These are phyloP conservation scores for Backusella morwellensis DNA, from an alignment of 192 early-diverging fungal species.

Conservation along the genomic window DNA sequence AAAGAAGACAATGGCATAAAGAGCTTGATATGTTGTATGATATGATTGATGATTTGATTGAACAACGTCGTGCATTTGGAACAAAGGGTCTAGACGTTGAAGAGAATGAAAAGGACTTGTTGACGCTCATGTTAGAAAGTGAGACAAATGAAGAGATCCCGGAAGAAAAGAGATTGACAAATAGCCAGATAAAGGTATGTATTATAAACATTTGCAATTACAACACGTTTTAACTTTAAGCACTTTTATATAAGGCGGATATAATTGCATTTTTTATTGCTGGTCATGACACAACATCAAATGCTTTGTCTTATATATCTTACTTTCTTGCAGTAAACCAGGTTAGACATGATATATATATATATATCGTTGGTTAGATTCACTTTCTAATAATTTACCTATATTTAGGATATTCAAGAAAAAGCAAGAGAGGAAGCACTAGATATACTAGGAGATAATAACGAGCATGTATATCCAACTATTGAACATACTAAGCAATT, in stretches of 20 bases:
- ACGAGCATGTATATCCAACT: background rate
- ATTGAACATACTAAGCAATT: slow-evolving; percentile 6
- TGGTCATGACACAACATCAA: slow-evolving; percentile 22
- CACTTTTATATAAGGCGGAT: background rate
- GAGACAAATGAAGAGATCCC: slow-evolving; percentile 31
- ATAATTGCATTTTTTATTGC: background rate
- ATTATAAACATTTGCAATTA: slow-evolving; percentile 30
- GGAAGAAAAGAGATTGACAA: slow-evolving; percentile 23
- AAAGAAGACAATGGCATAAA: background rate
- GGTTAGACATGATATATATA: background rate
- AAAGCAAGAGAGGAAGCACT: slow-evolving; percentile 26
- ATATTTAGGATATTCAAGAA: slow-evolving; percentile 24
- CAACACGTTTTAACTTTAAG: background rate
- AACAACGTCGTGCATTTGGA: background rate
- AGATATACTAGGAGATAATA: slow-evolving; percentile 9
- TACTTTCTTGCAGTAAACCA: slow-evolving; percentile 43
- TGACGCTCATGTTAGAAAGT: slow-evolving; percentile 55
- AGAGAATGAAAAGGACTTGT: slow-evolving; percentile 17
- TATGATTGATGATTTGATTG: background rate
- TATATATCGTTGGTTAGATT: background rate
- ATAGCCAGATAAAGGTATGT: slow-evolving; percentile 22
- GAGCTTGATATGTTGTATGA: background rate
- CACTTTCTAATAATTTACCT: background rate
- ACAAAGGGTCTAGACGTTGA: background rate
- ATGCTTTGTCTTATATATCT: slow-evolving; percentile 33